These are phyloP conservation scores for Malassezia sympodialis DNA, from an alignment of 1,284 basidiomycete genomes.

Conservation along the genomic window DNA sequence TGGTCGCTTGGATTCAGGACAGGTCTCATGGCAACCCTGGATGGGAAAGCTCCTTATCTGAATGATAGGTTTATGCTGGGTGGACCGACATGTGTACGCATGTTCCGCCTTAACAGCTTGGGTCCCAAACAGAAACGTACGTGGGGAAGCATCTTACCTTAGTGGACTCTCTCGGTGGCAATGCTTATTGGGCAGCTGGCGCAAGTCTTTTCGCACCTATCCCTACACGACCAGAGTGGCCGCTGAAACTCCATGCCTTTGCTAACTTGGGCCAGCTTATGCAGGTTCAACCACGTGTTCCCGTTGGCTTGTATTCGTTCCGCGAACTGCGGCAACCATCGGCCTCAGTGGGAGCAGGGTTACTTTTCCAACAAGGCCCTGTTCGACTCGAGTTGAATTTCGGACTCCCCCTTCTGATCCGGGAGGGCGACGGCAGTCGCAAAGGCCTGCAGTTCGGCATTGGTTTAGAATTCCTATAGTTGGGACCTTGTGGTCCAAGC, in stretches of 20 bases:
- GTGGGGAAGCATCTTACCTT: background rate
- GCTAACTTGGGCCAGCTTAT: constrained; percentile 77
- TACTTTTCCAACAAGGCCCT: constrained; percentile 80
- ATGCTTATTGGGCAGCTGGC: constrained; percentile 74
- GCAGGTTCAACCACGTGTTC: constrained; percentile 55
- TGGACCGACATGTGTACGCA: constrained; percentile 77
- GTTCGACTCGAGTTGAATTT: constrained; percentile 82
- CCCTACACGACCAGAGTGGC: constrained; percentile 71
- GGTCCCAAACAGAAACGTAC: constrained; percentile 69
- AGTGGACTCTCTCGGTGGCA: constrained; percentile 73
- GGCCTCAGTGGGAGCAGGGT: constrained; percentile 71
- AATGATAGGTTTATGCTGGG: constrained; percentile 86
- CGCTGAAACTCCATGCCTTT: constrained; percentile 73
- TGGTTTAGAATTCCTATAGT: constrained; percentile 55
- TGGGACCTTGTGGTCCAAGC: background rate
- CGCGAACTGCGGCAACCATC: constrained; percentile 48
- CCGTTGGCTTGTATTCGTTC: constrained; percentile 3
- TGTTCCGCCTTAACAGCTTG: constrained; percentile 73
- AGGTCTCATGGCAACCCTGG: constrained; percentile 27
- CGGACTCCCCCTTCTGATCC: constrained; percentile 72
- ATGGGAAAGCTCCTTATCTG: constrained; percentile 53
- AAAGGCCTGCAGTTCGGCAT: constrained; percentile 84
- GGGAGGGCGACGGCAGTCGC: constrained; percentile 64
- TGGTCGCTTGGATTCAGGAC: constrained; percentile 16
- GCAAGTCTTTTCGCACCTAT: constrained; percentile 69